Percentiles rank a stretch among this genome's conserved stretches.
Conservation (phyloP, 1,284 basidiomycete genomes). For the Grifola frondosa region DNA sequence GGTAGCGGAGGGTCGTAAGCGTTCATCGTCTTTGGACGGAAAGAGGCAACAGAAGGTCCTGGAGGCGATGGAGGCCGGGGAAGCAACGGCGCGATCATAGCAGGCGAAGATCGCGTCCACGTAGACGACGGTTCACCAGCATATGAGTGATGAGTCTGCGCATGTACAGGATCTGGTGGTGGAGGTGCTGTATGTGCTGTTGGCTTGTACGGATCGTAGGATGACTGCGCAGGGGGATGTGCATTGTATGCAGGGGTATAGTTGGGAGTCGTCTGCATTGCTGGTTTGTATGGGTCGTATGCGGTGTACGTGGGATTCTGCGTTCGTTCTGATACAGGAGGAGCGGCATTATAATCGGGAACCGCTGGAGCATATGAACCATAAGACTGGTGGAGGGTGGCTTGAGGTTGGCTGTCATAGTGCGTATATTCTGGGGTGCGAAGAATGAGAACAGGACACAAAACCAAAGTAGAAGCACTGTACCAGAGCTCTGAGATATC, state of each 20-base stretch:
- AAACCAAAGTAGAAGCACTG: no score
- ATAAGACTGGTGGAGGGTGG: conserved; percentile 11
- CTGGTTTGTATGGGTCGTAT: conserved; percentile 29
- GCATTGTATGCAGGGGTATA: conserved; percentile 2
- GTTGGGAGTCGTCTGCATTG: conserved; percentile 7
- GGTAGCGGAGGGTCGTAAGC: conserved; percentile 82
- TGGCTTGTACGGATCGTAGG: conserved; percentile 26
- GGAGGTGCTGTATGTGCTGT: conserved; percentile 4
- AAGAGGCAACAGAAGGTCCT: conserved; percentile 36
- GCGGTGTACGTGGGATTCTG: conserved; percentile 11
- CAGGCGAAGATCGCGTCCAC: no score
- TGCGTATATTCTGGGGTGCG: no score
- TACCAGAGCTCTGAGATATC: conserved; percentile 16
- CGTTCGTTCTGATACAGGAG: neutral
- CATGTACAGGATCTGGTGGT: conserved; percentile 4
- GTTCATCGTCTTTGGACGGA: conserved; percentile 65
- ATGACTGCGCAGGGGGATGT: conserved; percentile 5
- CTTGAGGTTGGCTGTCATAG: conserved; percentile 18
- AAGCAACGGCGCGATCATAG: no score
- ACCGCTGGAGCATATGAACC: conserved; percentile 15
- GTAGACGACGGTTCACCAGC: conserved; percentile 15
- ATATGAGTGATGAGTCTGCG: conserved; percentile 7
- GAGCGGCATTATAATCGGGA: no score
- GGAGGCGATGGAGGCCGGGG: conserved; percentile 32
- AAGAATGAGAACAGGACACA: neutral